These are phyloP conservation scores for Zygotorulaspora chibaensis DNA, from an alignment of 805 yeast species.

Conservation along the genomic window DNA sequence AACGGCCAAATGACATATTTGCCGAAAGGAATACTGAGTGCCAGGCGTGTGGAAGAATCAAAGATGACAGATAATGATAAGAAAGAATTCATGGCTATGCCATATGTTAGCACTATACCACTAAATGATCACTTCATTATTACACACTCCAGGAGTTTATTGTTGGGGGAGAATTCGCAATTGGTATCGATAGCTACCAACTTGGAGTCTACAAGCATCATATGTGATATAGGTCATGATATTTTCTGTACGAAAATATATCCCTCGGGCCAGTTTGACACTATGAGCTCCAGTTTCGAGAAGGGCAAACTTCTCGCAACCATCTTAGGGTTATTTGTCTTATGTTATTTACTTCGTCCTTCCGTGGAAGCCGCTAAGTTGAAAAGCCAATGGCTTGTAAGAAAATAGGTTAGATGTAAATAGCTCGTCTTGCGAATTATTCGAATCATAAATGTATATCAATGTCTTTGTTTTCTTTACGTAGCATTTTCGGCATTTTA, in stretches of 20 bases:
- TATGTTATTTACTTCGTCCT: conserved; percentile 51
- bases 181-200: conserved; percentile 54
- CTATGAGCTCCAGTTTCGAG: conserved; percentile 63
- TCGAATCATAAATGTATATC: neutral
- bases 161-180: conserved; percentile 29
- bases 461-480: neutral
- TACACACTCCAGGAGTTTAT: conserved; percentile 47
- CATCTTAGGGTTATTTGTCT: conserved; percentile 46
- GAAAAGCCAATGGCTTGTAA: conserved; percentile 48
- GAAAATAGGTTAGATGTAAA: conserved; percentile 1
- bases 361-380: conserved; percentile 52
- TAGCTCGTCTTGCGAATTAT: neutral
- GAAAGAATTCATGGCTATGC: conserved; percentile 53
- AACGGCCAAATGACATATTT: conserved; percentile 60
- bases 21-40: conserved; percentile 67
- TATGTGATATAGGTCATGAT: conserved; percentile 65
- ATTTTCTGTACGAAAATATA: conserved; percentile 70
- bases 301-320: conserved; percentile 59
- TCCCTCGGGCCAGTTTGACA: conserved; percentile 83
- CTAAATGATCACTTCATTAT: conserved; percentile 47
- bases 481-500: no score
- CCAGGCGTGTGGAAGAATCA: conserved; percentile 61
- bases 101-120: conserved; percentile 61
- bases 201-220: conserved; percentile 75
- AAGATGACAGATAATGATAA: conserved; percentile 49